These are phyloP conservation scores for Lasiodiplodia sp. DNA, from an alignment of 2,329 filamentous ascomycete species.

Conservation along the genomic window DNA sequence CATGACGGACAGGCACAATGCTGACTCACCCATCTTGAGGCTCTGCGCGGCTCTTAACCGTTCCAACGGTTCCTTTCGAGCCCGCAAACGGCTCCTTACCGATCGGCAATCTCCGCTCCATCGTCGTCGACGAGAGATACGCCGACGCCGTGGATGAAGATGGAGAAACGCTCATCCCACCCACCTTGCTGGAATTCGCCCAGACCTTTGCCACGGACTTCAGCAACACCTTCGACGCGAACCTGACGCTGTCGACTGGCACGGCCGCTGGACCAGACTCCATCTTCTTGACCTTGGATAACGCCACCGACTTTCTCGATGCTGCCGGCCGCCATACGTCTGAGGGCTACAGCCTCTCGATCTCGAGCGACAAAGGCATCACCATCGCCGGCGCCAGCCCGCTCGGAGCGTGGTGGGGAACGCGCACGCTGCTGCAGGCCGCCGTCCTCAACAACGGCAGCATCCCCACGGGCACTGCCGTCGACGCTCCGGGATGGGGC, in stretches of 20 bases:
- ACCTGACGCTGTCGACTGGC: background rate
- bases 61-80: conserved; percentile 34
- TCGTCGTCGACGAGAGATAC: conserved; percentile 56
- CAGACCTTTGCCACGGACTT: conserved; percentile 53
- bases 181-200: conserved; percentile 58
- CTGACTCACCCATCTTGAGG: background rate
- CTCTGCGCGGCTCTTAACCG: conserved; percentile 29
- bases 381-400: conserved; percentile 61
- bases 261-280: conserved; percentile 2
- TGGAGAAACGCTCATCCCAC: conserved; percentile 57
- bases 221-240: conserved; percentile 30
- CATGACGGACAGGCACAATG: background rate
- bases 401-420: conserved; percentile 66
- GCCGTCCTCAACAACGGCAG: conserved; percentile 50
- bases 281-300: conserved; percentile 59
- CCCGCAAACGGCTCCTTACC: conserved; percentile 26
- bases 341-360: conserved; percentile 58
- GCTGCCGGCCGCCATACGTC: conserved; percentile 51
- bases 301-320: conserved; percentile 51
- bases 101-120: conserved; percentile 33
- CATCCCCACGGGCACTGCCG: conserved; percentile 52
- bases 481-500: conserved; percentile 59
- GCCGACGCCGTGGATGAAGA: conserved; percentile 51
- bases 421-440: conserved; percentile 62
- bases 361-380: conserved; percentile 41